A percentile compares a stretch with the other conserved stretches of the same genome.
These are phyloP conservation scores for Quillaja saponaria DNA, from an alignment of 306 rosid species.

Conservation along the genomic window DNA sequence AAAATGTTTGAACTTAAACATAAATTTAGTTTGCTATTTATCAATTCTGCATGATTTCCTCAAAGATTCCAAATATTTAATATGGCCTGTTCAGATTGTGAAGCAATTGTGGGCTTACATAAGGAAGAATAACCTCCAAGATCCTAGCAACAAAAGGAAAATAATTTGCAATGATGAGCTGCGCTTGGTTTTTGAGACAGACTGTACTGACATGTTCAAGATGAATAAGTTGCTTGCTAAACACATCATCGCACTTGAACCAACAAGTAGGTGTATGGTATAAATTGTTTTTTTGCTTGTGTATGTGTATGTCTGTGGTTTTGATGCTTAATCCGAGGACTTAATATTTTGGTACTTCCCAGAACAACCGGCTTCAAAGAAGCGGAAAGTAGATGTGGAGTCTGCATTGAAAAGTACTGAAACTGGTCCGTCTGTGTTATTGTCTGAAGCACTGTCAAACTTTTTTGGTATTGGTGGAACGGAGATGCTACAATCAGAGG, in stretches of 20 bases:
- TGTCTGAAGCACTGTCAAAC: conserved; percentile 81
- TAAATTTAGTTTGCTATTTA: too few species aligned
- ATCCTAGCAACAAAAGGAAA: conserved; percentile 64
- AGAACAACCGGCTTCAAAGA: conserved; percentile 69
- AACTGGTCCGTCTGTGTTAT: conserved; percentile 53
- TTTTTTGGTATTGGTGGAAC: conserved; percentile 67
- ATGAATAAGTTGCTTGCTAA: conserved; percentile 65
- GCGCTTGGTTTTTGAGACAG: conserved; percentile 63
- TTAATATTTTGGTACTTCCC: conserved; percentile 44
- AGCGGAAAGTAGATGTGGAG: conserved; percentile 53
- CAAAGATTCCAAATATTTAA: conserved; percentile 19
- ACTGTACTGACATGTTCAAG: conserved; percentile 71
- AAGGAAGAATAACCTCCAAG: conserved; percentile 58
- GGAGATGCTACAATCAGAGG: conserved; percentile 87
- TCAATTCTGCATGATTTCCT: too few species aligned
- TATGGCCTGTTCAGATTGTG: conserved; percentile 48
- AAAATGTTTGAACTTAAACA: conserved; percentile 1
- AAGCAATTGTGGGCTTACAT: conserved; percentile 69
- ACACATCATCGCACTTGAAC: conserved; percentile 64
- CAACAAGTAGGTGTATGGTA: conserved; percentile 52
- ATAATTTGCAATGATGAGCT: conserved; percentile 63
- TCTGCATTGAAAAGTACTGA: conserved; percentile 47
- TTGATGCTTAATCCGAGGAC: conserved; percentile 28
- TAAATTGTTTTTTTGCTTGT: conserved; percentile 13
- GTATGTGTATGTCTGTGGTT: background rate